Percentiles rank a stretch among this genome's conserved stretches.
These are phyloP conservation scores for Aspergillus avenaceus DNA, from an alignment of 495 filamentous ascomycete species.

Conservation along the genomic window DNA sequence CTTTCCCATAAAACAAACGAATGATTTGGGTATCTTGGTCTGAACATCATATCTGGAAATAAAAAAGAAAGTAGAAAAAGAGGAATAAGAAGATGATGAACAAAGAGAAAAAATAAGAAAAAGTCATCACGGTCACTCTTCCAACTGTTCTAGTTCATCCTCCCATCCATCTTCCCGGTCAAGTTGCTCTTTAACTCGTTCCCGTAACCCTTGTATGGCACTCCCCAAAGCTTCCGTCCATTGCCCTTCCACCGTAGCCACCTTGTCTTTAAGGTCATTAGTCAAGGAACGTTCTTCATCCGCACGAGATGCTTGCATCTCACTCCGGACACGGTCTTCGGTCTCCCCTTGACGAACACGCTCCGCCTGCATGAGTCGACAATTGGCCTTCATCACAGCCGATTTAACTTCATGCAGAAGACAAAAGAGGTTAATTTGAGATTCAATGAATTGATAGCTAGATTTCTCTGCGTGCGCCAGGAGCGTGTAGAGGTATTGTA, in stretches of 20 bases:
- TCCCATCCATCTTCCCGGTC: slow-evolving; percentile 71
- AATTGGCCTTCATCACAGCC: slow-evolving; percentile 60
- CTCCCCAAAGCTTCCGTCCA: slow-evolving; percentile 69
- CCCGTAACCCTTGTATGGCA: slow-evolving; percentile 49
- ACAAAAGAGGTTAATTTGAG: slow-evolving; percentile 89
- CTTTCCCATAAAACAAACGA: too few species aligned
- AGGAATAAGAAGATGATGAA: slow-evolving; percentile 8
- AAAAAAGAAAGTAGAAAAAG: slow-evolving; percentile 6
- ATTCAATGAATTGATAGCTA: slow-evolving; percentile 95
- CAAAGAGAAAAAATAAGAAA: slow-evolving; percentile 13
- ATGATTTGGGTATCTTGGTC: background rate
- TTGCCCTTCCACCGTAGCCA: slow-evolving; percentile 82
- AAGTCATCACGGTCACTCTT: slow-evolving; percentile 26
- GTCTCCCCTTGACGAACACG: slow-evolving; percentile 53
- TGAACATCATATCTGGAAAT: too few species aligned
- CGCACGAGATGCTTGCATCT: slow-evolving; percentile 56
- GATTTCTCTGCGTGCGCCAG: slow-evolving; percentile 83
- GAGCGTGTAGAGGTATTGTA: slow-evolving; percentile 84
- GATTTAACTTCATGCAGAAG: slow-evolving; percentile 89
- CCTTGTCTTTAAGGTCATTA: slow-evolving; percentile 87
- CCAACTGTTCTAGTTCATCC: slow-evolving; percentile 51
- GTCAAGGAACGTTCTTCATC: slow-evolving; percentile 69
- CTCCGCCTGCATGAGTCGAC: slow-evolving; percentile 53
- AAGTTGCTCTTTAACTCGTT: slow-evolving; percentile 61
- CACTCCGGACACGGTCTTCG: slow-evolving; percentile 42